Evolutionary conservation across 768 basidiomycete genomes (phyloP).

Genomic region (Mycena rosella): DNA sequence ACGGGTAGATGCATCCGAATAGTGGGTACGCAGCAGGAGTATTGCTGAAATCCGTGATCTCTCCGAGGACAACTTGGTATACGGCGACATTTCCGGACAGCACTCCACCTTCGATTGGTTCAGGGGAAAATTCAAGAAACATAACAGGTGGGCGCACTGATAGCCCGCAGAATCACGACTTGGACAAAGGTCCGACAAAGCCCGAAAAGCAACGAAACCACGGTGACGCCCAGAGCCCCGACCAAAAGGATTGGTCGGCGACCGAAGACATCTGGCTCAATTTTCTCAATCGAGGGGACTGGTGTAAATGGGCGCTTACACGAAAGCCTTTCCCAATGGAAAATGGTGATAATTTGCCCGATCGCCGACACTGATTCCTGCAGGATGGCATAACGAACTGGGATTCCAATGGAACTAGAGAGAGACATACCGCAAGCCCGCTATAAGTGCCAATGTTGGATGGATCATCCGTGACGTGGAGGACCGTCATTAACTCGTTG

Average conservation of each 20-base stretch:
- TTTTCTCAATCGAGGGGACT: background rate
- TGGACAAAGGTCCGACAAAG: background rate
- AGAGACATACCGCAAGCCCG: slow-evolving; percentile 67
- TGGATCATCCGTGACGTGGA: slow-evolving; percentile 67
- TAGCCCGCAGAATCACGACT: background rate
- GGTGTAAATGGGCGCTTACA: background rate
- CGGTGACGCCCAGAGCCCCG: background rate
- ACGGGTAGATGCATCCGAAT: slow-evolving; percentile 63
- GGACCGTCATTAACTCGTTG: slow-evolving; percentile 70
- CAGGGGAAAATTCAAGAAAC: background rate
- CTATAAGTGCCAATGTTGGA: slow-evolving; percentile 74
- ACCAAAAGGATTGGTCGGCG: slow-evolving; percentile 3
- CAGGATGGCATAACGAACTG: background rate
- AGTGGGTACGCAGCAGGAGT: slow-evolving; percentile 71
- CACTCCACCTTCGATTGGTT: slow-evolving; percentile 60
- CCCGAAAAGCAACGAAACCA: slow-evolving; percentile 4
- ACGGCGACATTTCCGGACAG: slow-evolving; percentile 75
- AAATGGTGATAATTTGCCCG: slow-evolving; percentile 68
- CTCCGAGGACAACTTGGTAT: slow-evolving; percentile 72
- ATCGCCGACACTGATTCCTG: slow-evolving; percentile 74
- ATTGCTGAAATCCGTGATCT: slow-evolving; percentile 75
- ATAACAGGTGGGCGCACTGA: background rate
- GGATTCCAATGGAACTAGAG: background rate
- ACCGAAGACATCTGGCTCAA: background rate
- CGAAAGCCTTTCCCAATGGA: slow-evolving; percentile 62